Base-by-base conservation (phyloP, 2,329 filamentous ascomycete genomes). In the Ophiostoma sp. region DNA sequence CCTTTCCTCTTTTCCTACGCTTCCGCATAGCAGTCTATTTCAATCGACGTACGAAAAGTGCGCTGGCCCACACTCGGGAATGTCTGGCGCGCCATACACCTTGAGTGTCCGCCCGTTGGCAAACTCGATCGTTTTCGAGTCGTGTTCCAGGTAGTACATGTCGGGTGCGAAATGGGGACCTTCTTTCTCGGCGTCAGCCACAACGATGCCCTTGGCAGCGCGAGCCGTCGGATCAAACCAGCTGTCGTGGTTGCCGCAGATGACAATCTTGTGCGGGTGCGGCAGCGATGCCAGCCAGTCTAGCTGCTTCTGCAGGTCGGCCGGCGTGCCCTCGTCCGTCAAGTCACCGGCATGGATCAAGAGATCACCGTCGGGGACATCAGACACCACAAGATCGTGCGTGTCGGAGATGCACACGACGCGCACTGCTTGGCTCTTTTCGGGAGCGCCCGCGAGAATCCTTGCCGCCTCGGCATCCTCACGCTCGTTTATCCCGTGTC, bases 401-500 rank as follows among this genome's bases (percentile, higher is more conserved):
- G 94, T 97, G 79, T 97, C 94, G 9, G 92, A 94, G 72, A 97
- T 87, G 78, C 92, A 96, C 71, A 97, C 91, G 40, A 97, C 84
- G 70, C 88, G 87, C 75, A 97, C 85, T 7, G 38, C 40, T 40
- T 42, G 60, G 60, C 6, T 85, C 79, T 80, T 81, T 68, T 55
- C 14, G 27, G 55, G 36, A 3, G 7, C 4, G 36, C 27, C 7
- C 12, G 18, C 40, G 5, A 40, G 12, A 5, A 40, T 11, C 7
- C 27, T 12, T 27, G 16, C 45, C 5, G 40, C 45, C 38, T 45
- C 12, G 9, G 36, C 42, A 80, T 81, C 11, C 9, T 55, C 49
- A 9, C 18, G 16, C 42, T 9, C 5, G n/a, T 52, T 8, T 14
- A 66, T 38, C 18, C 18, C 41, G 55, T 55, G 60, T 65, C 66